phyloP scores from a whole-genome alignment of 768 basidiomycete species.

The Pulveroboletus sp. region DNA sequence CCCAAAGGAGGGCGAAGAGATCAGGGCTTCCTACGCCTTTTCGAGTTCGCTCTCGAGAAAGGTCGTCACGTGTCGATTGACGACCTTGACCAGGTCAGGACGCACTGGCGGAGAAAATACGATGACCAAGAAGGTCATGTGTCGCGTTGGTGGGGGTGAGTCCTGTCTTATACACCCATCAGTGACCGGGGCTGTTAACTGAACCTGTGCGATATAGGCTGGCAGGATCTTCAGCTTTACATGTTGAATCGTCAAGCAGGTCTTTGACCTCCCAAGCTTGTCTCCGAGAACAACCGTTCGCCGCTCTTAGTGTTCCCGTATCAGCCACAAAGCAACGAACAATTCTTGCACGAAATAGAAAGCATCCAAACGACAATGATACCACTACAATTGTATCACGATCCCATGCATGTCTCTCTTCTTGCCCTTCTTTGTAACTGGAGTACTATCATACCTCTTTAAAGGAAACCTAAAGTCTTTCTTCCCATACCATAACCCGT shows the following conservation, averaged over 20 bases:
- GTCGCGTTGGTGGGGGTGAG: conserved; percentile 83
- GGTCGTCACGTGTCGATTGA: conserved; percentile 75
- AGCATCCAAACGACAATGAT: conserved; percentile 24
- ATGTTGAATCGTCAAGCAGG: conserved; percentile 76
- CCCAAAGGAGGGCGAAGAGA: conserved; percentile 73
- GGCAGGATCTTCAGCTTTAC: conserved; percentile 78
- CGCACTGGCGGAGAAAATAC: conserved; percentile 38
- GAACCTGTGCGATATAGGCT: conserved; percentile 43
- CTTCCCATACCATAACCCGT: conserved; percentile 5
- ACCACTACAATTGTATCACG: conserved; percentile 27
- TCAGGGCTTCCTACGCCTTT: conserved; percentile 82
- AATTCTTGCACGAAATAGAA: conserved; percentile 28
- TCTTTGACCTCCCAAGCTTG: conserved; percentile 35
- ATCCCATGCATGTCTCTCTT: conserved; percentile 16
- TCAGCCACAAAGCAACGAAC: conserved; percentile 15
- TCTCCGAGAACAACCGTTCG: not conserved
- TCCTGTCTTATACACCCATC: conserved; percentile 9
- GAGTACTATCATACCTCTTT: conserved; percentile 1
- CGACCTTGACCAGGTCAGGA: conserved; percentile 66
- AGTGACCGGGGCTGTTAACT: conserved; percentile 3
- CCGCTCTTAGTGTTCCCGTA: conserved; percentile 8
- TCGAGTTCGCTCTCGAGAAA: conserved; percentile 71
- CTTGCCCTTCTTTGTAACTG: conserved; percentile 5
- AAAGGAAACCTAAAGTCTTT: not conserved
- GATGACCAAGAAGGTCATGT: conserved; percentile 83